Evolutionary conservation across 2,329 filamentous ascomycete genomes (phyloP).

Genomic region (Talaromyces albobiverticillius): DNA sequence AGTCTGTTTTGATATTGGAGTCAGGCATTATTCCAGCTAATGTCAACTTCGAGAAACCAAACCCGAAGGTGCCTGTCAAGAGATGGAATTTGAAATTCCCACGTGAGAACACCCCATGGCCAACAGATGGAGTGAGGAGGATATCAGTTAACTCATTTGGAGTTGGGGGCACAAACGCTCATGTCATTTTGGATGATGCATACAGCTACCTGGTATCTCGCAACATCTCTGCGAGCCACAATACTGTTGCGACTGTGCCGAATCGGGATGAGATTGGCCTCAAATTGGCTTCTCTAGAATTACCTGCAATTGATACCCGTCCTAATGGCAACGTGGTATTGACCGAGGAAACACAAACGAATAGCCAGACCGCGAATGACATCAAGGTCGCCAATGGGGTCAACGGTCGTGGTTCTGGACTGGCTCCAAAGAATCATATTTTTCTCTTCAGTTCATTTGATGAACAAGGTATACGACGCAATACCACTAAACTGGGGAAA

Average conservation of each 20-base stretch:
- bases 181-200: constrained; percentile 14
- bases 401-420: constrained; percentile 2
- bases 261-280: constrained; percentile 5
- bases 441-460: constrained; percentile 13
- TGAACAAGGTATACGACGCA: constrained; percentile 15
- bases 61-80: constrained; percentile 33
- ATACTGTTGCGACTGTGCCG: constrained; percentile 7
- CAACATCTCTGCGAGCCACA: constrained; percentile 6
- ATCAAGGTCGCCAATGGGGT: too few species aligned
- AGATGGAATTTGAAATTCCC: constrained; percentile 38
- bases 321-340: background rate
- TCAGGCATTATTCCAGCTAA: constrained; percentile 45
- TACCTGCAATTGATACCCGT: too few species aligned
- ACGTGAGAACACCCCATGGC: constrained; percentile 24
- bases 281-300: background rate
- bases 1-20: constrained; percentile 43
- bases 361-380: too few species aligned
- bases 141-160: constrained; percentile 25
- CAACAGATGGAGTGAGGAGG: constrained; percentile 23
- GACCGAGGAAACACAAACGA: background rate
- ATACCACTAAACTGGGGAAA: constrained; percentile 14
- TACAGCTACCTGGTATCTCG: constrained; percentile 7
- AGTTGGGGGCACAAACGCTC: constrained; percentile 22
- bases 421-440: constrained; percentile 3
- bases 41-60: constrained; percentile 38